A percentile compares a stretch with the other conserved stretches of the same genome.
Evolutionary conservation across 106 monocot species (phyloP).

Genomic region (Phalaenopsis equestris): DNA sequence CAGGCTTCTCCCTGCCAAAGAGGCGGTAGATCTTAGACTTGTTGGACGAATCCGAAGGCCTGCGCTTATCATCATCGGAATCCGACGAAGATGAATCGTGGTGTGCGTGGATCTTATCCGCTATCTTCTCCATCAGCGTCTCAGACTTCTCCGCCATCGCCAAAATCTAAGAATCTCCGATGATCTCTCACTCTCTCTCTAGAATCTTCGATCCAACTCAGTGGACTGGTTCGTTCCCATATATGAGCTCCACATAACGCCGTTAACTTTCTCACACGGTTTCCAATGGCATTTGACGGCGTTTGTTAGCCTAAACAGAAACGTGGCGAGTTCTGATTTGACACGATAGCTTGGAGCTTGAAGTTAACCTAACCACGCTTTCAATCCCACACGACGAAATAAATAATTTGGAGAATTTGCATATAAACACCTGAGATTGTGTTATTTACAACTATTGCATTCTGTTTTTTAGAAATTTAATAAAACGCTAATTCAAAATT

Average conservation of each 20-base stretch:
- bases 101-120: slow-evolving; percentile 30
- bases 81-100: slow-evolving; percentile 28
- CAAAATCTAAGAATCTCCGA: not conserved
- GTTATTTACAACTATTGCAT: too few relatives aligned
- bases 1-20: slow-evolving; percentile 59
- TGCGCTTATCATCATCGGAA: slow-evolving; percentile 24
- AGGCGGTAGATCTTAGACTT: slow-evolving; percentile 47
- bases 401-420: too few relatives aligned
- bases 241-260: not conserved
- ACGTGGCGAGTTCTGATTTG: too few relatives aligned
- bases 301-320: too few relatives aligned
- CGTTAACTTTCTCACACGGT: not conserved
- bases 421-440: too few relatives aligned
- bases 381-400: too few relatives aligned
- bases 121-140: slow-evolving; percentile 38
- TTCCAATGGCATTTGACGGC: too few relatives aligned
- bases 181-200: not conserved
- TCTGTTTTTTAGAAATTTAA: too few relatives aligned
- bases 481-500: too few relatives aligned
- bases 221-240: not conserved
- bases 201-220: not conserved
- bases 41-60: slow-evolving; percentile 10
- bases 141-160: slow-evolving; percentile 21
- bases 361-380: too few relatives aligned
- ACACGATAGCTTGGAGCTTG: too few relatives aligned